phyloP scores from a whole-genome alignment of 179 eudicot genomes.

The Spergularia azorica region DNA sequence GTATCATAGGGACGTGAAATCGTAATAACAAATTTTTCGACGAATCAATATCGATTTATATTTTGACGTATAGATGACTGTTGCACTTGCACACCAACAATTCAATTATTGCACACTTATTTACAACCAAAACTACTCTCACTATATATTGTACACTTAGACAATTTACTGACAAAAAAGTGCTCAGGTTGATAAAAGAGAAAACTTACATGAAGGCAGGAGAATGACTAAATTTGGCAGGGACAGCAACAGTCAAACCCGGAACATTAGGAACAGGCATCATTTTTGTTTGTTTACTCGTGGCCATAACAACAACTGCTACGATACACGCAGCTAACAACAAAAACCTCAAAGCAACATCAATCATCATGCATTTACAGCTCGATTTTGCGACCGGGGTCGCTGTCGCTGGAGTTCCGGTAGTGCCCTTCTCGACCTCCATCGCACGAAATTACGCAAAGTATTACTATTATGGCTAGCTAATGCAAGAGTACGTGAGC shows the following conservation, averaged over 20 bases:
- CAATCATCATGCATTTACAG: not conserved
- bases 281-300: slow-evolving; percentile 34
- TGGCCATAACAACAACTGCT: slow-evolving; percentile 32
- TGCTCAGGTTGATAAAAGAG: too few relatives aligned
- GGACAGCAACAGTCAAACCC: not conserved
- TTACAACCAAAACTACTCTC: too few relatives aligned
- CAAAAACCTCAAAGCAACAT: slow-evolving; percentile 24
- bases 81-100: too few relatives aligned
- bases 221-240: slow-evolving; percentile 33
- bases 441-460: not conserved
- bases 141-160: too few relatives aligned
- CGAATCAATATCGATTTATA: too few relatives aligned
- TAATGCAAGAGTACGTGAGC: not conserved
- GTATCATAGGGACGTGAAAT: too few relatives aligned
- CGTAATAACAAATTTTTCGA: too few relatives aligned
- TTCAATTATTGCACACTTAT: too few relatives aligned
- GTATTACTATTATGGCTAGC: too few relatives aligned
- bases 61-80: too few relatives aligned
- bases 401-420: not conserved
- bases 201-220: slow-evolving; percentile 33
- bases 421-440: not conserved
- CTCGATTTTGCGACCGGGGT: not conserved
- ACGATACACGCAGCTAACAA: slow-evolving; percentile 27
- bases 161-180: too few relatives aligned
- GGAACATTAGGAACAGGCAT: slow-evolving; percentile 23